Evolutionary conservation across 1,284 basidiomycete species (phyloP).

Genomic region (Malassezia yamatoensis): DNA sequence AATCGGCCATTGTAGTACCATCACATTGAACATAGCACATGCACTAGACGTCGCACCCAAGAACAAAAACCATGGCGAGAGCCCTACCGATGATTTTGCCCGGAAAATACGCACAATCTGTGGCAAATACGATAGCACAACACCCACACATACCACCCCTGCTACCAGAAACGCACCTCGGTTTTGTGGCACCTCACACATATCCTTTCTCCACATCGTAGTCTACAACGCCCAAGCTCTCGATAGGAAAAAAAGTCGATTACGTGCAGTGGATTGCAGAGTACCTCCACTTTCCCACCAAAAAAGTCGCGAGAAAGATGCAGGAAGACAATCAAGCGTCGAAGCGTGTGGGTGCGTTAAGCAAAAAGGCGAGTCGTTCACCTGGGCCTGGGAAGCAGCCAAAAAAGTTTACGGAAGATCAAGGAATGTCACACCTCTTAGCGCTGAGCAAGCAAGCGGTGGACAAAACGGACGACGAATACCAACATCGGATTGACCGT

Average conservation of each 20-base stretch:
- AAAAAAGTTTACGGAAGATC: conserved; percentile 10
- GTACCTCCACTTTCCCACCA: neutral
- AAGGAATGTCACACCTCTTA: conserved; percentile 8
- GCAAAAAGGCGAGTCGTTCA: neutral
- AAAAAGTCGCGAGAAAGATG: neutral
- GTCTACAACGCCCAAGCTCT: neutral
- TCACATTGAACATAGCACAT: conserved; percentile 49
- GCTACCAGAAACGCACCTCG: conserved; percentile 65
- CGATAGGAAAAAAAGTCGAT: too few species aligned
- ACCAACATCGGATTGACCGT: conserved; percentile 5
- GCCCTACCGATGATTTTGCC: conserved; percentile 69
- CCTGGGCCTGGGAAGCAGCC: neutral
- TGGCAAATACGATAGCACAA: conserved; percentile 76
- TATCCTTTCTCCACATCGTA: neutral
- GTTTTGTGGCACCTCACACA: conserved; percentile 54
- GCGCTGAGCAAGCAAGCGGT: conserved; percentile 14
- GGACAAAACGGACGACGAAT: conserved; percentile 7
- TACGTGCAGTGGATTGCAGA: neutral
- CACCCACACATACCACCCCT: conserved; percentile 63
- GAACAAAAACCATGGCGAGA: conserved; percentile 85
- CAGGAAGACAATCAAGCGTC: too few species aligned
- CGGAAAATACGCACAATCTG: conserved; percentile 60
- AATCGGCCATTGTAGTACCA: conserved; percentile 77
- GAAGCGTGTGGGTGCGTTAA: too few species aligned
- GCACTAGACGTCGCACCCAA: conserved; percentile 64